Evolutionary conservation across 371 early-diverging fungal species (phyloP).

Genomic region (Lichtheimia corymbifera): DNA sequence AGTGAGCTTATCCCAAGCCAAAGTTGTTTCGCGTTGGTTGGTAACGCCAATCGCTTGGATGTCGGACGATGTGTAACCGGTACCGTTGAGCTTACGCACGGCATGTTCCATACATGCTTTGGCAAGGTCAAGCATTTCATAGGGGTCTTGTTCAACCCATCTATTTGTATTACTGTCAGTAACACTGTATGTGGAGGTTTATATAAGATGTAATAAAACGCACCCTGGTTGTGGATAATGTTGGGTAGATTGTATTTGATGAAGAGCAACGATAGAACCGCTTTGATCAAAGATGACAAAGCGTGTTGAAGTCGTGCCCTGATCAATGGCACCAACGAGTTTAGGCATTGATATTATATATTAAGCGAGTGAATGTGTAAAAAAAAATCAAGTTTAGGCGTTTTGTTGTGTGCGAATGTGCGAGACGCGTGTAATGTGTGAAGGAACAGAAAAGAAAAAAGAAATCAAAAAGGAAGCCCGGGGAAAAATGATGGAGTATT

Average conservation of each 20-base stretch:
- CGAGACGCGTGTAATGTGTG: not conserved
- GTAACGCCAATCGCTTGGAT: conserved; percentile 88
- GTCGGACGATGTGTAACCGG: conserved; percentile 57
- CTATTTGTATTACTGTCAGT: conserved; percentile 28
- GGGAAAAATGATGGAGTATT: conserved; percentile 9
- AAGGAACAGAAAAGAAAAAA: conserved; percentile 12
- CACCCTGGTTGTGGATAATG: conserved; percentile 79
- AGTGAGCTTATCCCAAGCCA: conserved; percentile 82
- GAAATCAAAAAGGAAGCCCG: conserved; percentile 3
- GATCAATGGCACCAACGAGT: conserved; percentile 88
- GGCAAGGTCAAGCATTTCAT: conserved; percentile 73
- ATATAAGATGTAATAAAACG: conserved; percentile 1
- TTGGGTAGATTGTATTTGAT: conserved; percentile 82
- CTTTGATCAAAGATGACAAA: conserved; percentile 85
- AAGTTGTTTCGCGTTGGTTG: conserved; percentile 92
- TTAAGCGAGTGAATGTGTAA: not conserved
- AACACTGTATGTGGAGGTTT: not conserved
- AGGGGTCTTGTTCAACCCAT: conserved; percentile 91
- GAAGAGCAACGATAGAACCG: conserved; percentile 71
- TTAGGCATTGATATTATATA: conserved; percentile 28
- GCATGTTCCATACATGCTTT: conserved; percentile 68
- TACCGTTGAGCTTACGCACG: conserved; percentile 57
- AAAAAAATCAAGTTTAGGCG: not conserved
- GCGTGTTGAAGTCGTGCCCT: conserved; percentile 90
- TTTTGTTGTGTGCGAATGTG: not conserved